Evolutionary conservation across 257 asterid genomes (phyloP).

Genomic region (Penstemon eatonii): DNA sequence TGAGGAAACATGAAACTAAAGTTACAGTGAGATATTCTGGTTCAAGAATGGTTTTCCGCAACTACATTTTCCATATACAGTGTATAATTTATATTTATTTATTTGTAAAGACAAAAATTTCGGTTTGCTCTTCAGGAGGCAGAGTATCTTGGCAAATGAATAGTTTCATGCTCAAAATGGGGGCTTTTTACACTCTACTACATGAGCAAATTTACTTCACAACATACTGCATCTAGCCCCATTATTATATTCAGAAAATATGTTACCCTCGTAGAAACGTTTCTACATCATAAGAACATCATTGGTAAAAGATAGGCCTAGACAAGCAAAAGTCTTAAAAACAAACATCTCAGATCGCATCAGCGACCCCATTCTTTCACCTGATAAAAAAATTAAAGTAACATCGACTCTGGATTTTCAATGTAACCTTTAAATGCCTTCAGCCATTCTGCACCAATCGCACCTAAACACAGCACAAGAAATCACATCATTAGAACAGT

Average conservation of each 20-base stretch:
- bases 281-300: slow-evolving; percentile 26
- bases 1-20: neutral
- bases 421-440: slow-evolving; percentile 95
- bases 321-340: slow-evolving; percentile 21
- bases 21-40: neutral
- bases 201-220: slow-evolving; percentile 30
- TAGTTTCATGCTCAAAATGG: slow-evolving; percentile 19
- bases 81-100: neutral
- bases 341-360: slow-evolving; percentile 25
- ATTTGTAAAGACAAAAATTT: neutral
- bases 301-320: slow-evolving; percentile 23
- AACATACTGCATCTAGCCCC: slow-evolving; percentile 23
- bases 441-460: slow-evolving; percentile 98
- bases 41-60: neutral
- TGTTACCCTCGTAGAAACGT: slow-evolving; percentile 18
- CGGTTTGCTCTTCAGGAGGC: neutral
- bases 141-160: slow-evolving; percentile 16
- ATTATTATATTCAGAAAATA: slow-evolving; percentile 37
- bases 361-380: neutral
- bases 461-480: slow-evolving; percentile 55
- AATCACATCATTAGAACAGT: slow-evolving; percentile 16
- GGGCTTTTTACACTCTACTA: slow-evolving; percentile 35
- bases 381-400: slow-evolving; percentile 47
- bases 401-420: slow-evolving; percentile 91
- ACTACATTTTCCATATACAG: neutral